Base-by-base conservation (phyloP, 495 filamentous ascomycete genomes). In the Trichoderma asperelloides region DNA sequence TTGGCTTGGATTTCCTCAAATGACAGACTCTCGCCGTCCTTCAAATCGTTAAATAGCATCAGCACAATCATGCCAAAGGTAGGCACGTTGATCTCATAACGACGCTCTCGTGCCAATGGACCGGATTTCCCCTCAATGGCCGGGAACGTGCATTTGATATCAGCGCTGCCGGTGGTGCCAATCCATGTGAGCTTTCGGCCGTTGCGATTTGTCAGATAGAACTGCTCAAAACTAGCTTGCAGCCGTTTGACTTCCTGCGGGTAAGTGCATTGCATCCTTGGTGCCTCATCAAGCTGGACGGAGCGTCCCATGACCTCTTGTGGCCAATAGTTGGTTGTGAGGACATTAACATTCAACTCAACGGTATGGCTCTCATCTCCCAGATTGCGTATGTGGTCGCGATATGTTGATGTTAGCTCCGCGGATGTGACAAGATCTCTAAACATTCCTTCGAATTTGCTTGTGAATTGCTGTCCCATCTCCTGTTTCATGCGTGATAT, bases 401-500 rank as follows among this genome's bases (percentile, higher is more conserved):
- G 88, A 78, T 92, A 97, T 63, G 82, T 85, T 2, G 85, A 74
- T 0, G 88, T 90, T n/a, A 97, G 80, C 65, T 97, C 96, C 67
- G 91, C 89, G 0, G 92, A 96, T 8, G 93, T 81, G 25, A 89
- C 84, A 89, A 99, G 97, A 73, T 99, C 95, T 76, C 90, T 96
- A 76, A 99, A 99, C 95, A 99, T 99, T 65, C 92, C 86, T 73
- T 99, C 95, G 28, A 98, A 84, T 71, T 95, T 94, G 70, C 86
- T 79, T 0, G 96, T 98, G 75, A 99, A 99, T 63, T 90, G 86
- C 70, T 96, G 96, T 39, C 95, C 95, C 62, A 98, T 85, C 75
- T 97, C 93, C 70, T 93, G 83, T 79, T 96, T 97, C 91, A 99
- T 96, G 67, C 94, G 88, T 2, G 87, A 89, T 62, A 98, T 96